Percentiles rank a stretch among this genome's conserved stretches.
These are phyloP conservation scores for Populus pruinosa DNA, from an alignment of 345 rosid genomes.

Conservation along the genomic window DNA sequence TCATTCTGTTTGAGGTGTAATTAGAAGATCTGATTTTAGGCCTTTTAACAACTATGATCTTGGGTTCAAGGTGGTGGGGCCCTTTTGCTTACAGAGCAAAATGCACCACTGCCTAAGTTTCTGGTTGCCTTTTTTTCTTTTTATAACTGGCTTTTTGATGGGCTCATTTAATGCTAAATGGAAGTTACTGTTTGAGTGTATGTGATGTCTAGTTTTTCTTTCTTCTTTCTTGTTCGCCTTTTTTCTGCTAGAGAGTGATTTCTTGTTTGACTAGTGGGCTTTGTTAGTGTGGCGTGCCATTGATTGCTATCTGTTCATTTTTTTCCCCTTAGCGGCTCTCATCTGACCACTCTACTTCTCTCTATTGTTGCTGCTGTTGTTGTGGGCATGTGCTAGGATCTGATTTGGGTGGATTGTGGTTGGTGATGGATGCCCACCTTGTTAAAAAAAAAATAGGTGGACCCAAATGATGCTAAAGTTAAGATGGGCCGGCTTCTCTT, in stretches of 20 bases:
- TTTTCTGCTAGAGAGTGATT: constrained; percentile 23
- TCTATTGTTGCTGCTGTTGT: constrained; percentile 7
- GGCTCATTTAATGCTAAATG: constrained; percentile 12
- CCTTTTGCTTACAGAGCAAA: constrained; percentile 24
- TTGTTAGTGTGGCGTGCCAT: constrained; percentile 46
- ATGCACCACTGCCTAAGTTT: constrained; percentile 31
- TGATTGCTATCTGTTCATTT: constrained; percentile 35
- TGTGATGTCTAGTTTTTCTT: neutral
- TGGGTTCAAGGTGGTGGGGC: constrained; percentile 33
- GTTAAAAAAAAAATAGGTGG: constrained; percentile 9
- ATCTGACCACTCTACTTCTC: constrained; percentile 12
- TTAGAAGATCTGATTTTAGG: constrained; percentile 13
- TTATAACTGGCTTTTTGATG: constrained; percentile 18
- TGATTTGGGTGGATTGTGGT: constrained; percentile 29
- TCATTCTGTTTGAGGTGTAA: constrained; percentile 1
- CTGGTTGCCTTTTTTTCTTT: constrained; percentile 24
- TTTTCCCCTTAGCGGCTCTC: constrained; percentile 16
- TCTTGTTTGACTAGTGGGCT: constrained; percentile 43
- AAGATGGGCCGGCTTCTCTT: constrained; percentile 1
- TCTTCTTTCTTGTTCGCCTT: neutral
- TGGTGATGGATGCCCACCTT: constrained; percentile 24
- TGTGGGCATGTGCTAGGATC: constrained; percentile 28
- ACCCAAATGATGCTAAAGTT: constrained; percentile 12
- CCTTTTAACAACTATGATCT: constrained; percentile 18
- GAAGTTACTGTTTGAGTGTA: constrained; percentile 23